Evolutionary conservation across 148 eudicot species (phyloP).

Genomic region (Silene latifolia): DNA sequence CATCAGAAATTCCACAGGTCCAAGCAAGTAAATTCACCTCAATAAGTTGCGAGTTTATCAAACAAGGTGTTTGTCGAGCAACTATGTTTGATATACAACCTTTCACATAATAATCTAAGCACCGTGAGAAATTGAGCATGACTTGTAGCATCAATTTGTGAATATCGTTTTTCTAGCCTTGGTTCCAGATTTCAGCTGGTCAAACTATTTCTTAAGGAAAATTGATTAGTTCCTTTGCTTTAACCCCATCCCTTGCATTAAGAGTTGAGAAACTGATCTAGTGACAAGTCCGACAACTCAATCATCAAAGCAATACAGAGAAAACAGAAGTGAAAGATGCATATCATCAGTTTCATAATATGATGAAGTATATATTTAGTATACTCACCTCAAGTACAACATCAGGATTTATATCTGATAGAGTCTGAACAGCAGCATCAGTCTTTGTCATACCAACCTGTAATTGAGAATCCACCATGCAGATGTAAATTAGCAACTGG

Average conservation of each 20-base stretch:
- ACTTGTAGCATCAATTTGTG: not conserved
- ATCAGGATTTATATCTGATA: constrained; percentile 94
- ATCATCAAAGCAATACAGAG: not conserved
- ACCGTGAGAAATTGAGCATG: not conserved
- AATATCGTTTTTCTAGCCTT: not conserved
- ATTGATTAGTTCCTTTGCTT: not conserved
- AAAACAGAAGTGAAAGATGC: not conserved
- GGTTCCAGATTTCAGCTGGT: not conserved
- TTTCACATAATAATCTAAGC: not conserved
- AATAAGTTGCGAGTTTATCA: not conserved
- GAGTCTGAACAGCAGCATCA: constrained; percentile 97
- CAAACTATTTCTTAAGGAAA: not conserved
- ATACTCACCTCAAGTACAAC: constrained; percentile 87
- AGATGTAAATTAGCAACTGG: not conserved
- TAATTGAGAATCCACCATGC: constrained; percentile 11
- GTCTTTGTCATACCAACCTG: constrained; percentile 98
- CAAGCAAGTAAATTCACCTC: not conserved
- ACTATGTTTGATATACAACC: not conserved
- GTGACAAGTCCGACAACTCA: not conserved
- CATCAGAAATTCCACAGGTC: not conserved
- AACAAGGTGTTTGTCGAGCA: not conserved
- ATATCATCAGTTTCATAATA: not conserved
- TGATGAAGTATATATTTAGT: not conserved
- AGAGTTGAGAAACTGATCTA: not conserved
- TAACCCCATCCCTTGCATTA: not conserved